Evolutionary conservation across 2,329 filamentous ascomycete species (phyloP), one percentile per base, ranked within the genome.

Genomic region (Venturiaceae sp.): DNA sequence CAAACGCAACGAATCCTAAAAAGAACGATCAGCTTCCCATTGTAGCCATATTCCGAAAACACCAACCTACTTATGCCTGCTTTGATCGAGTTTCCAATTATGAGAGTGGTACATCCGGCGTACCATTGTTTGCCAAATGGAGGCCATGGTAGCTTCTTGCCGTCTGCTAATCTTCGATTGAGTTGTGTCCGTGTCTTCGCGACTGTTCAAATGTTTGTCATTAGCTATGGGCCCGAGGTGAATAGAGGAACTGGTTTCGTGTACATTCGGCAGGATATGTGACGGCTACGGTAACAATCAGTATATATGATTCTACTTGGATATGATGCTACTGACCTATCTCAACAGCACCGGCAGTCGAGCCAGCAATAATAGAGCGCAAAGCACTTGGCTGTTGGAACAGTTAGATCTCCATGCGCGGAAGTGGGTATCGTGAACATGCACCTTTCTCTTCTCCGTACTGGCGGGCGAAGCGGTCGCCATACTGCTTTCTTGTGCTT

Each of bases 51-150:
- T 53, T 11, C 52, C 21, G 19, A 53, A 19, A 23, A 37, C 30
- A 34, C 52, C 36, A 44, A 79, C 86, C 61, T 81, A 92, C 91
- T 86, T 63, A 97, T 95, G 60, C 91, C 94, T 37, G 94, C 94
- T 77, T 99, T 99, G 70, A 94, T 81, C 57, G 91, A 95, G 75
- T 99, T 99, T 61, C 94, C 94, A 65, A 97, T 90, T 60, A 99
- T 95, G 70, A 96, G 76, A 30, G 94, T 97, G 52, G 94, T 97
- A 77, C 94, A 99, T 37, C 94, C 94, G 13, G 94, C 92, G 73
- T 99, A 99, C 94, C 94, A 99, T 73, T 95, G 90, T 66, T 76
- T 79, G 53, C 94, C 94, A 68, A 97, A 97, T 11, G 90, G 89
- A 46, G 94, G 94, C 88, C 90, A 96, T 57, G 92, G 91, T 32